Conservation (phyloP, 495 filamentous ascomycete species). For the Hypoxylon lienhwacheense region DNA sequence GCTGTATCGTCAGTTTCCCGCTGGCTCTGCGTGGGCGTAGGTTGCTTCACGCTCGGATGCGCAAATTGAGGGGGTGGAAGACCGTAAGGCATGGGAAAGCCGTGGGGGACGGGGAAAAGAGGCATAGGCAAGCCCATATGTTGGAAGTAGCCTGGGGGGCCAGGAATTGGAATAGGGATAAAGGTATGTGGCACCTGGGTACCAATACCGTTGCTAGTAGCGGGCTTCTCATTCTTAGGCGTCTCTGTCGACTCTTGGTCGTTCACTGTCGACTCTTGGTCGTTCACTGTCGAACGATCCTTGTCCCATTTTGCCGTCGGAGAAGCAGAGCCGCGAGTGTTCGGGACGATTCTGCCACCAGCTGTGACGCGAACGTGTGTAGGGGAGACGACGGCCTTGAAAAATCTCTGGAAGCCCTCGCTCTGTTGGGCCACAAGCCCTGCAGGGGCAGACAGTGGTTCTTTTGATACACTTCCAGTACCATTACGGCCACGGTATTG, state of each 20-base stretch:
- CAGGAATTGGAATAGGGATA: conserved; percentile 15
- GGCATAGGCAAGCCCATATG: conserved; percentile 36
- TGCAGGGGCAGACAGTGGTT: conserved; percentile 52
- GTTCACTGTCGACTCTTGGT: conserved; percentile 7
- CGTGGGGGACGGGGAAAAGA: conserved; percentile 28
- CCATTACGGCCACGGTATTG: conserved; percentile 47
- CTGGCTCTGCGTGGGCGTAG: conserved; percentile 2
- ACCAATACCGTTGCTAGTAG: not conserved
- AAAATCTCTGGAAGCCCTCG: conserved; percentile 60
- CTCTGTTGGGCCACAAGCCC: conserved; percentile 49
- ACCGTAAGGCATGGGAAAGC: conserved; percentile 39
- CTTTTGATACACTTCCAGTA: conserved; percentile 36
- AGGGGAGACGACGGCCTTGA: conserved; percentile 57
- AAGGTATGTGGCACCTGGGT: conserved; percentile 33
- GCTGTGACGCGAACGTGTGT: conserved; percentile 60
- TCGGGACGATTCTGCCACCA: conserved; percentile 58
- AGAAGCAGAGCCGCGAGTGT: conserved; percentile 52
- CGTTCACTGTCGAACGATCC: conserved; percentile 36
- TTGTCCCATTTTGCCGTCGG: conserved; percentile 47
- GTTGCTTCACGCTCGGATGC: conserved; percentile 11
- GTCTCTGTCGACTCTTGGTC: conserved; percentile 8
- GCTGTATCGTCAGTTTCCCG: conserved; percentile 31
- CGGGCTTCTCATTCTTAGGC: conserved; percentile 18
- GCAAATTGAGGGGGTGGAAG: conserved; percentile 19
- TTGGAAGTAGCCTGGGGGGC: conserved; percentile 11